Percentiles rank a stretch among this genome's conserved stretches.
Evolutionary conservation across 2,329 filamentous ascomycete species (phyloP).

Genomic region (Blumeria graminis): DNA sequence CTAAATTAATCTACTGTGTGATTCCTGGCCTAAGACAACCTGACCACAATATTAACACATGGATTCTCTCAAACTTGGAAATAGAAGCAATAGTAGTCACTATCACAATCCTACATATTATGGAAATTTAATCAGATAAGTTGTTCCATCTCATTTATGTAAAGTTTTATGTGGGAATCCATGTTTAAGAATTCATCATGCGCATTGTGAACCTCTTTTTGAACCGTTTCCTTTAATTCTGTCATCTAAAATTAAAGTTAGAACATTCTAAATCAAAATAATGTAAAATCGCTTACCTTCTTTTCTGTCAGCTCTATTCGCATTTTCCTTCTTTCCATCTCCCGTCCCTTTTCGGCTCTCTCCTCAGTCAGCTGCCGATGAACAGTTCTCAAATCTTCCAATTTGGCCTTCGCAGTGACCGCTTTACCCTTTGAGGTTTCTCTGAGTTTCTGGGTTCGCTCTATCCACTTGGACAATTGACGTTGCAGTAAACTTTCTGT

Average conservation of each 20-base stretch:
- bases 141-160: constrained; percentile 98
- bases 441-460: constrained; percentile 63
- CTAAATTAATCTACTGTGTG: neutral
- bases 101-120: too few relatives aligned
- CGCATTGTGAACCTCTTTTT: constrained; percentile 73
- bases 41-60: too few relatives aligned
- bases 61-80: too few relatives aligned
- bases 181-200: constrained; percentile 93
- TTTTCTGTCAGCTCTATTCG: constrained; percentile 96
- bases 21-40: neutral
- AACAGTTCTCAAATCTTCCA: constrained; percentile 65
- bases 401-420: constrained; percentile 56
- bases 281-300: constrained; percentile 38
- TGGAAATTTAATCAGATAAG: constrained; percentile 24
- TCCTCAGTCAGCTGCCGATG: constrained; percentile 69
- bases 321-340: constrained; percentile 81
- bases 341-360: constrained; percentile 61
- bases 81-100: too few relatives aligned
- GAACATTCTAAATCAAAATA: constrained; percentile 4
- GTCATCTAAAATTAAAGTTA: constrained; percentile 44
- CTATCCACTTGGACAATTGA: constrained; percentile 65
- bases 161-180: constrained; percentile 89
- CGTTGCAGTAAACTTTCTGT: constrained; percentile 63
- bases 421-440: constrained; percentile 64
- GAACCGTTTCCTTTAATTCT: constrained; percentile 91